Conservation (phyloP, 1,284 basidiomycete genomes). For the Fomitiporia mediterranea region DNA sequence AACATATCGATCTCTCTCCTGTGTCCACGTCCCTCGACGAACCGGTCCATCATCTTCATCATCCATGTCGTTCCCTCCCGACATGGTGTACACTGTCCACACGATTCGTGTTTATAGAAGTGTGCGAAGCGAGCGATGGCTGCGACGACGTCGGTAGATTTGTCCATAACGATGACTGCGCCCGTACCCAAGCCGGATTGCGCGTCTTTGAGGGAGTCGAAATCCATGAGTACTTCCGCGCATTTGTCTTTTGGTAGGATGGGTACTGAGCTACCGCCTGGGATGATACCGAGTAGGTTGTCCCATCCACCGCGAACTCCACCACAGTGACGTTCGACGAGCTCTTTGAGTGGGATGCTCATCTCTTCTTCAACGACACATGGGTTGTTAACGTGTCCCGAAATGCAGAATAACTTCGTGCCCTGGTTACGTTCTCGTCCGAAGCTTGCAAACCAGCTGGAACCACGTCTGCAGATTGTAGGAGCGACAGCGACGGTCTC, state of each 20-base stretch:
- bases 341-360: conserved; percentile 92
- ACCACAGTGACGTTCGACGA: conserved; percentile 96
- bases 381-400: conserved; percentile 97
- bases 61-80: conserved; percentile 97
- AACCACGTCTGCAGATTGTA: conserved; percentile 91
- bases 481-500: conserved; percentile 98
- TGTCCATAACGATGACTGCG: conserved; percentile 99
- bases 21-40: conserved; percentile 86
- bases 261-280: conserved; percentile 95
- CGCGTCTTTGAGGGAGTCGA: conserved; percentile 94
- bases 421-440: conserved; percentile 93
- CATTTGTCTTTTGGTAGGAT: conserved; percentile 81
- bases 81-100: conserved; percentile 97
- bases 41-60: conserved; percentile 97
- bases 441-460: conserved; percentile 91
- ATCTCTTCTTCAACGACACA: conserved; percentile 99
- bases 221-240: conserved; percentile 94
- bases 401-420: conserved; percentile 95
- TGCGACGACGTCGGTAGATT: conserved; percentile 89
- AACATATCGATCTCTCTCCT: conserved; percentile 97
- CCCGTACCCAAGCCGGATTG: conserved; percentile 95
- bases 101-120: conserved; percentile 99
- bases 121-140: conserved; percentile 91
- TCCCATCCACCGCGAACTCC: conserved; percentile 95
- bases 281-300: conserved; percentile 91